Percentiles rank a stretch among this genome's conserved stretches.
phyloP scores from a whole-genome alignment of 163 green algal genomes.

The Chloroidium sp. region DNA sequence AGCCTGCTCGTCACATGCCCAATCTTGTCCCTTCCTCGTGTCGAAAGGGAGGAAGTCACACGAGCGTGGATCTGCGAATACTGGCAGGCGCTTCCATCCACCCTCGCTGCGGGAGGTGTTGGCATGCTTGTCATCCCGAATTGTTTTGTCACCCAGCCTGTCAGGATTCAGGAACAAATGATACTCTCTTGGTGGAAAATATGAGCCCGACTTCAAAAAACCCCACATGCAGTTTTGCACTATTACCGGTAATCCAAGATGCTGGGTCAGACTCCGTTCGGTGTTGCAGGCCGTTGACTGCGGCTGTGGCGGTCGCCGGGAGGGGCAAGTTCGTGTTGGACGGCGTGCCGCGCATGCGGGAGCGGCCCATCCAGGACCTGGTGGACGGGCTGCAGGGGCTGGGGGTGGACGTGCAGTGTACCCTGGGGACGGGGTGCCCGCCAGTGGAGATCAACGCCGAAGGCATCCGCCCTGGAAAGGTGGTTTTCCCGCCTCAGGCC shows the following conservation, averaged over 20 bases:
- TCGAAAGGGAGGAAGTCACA: no score
- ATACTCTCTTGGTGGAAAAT: no score
- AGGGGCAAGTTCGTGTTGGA: slow-evolving; percentile 82
- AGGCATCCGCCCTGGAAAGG: slow-evolving; percentile 74
- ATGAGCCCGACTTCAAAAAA: no score
- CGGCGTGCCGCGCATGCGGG: slow-evolving; percentile 89
- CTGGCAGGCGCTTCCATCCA: no score
- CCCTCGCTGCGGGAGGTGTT: no score
- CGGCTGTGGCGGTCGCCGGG: slow-evolving; percentile 87
- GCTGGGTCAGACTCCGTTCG: not conserved
- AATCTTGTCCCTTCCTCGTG: no score
- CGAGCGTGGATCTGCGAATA: no score
- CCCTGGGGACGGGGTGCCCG: slow-evolving; percentile 84
- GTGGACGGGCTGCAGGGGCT: slow-evolving; percentile 93
- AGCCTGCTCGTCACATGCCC: not conserved
- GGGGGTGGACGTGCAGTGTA: slow-evolving; percentile 85
- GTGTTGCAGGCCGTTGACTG: slow-evolving; percentile 66
- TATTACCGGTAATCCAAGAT: no score
- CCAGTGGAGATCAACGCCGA: slow-evolving; percentile 73
- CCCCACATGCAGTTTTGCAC: no score
- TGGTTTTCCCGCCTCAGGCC: slow-evolving; percentile 12
- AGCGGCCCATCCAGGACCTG: slow-evolving; percentile 89
- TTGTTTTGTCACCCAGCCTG: no score
- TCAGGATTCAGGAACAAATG: not conserved
- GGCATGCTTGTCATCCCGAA: no score